These are phyloP conservation scores for Buddleja alternifolia DNA, from an alignment of 257 asterid genomes.

Conservation along the genomic window DNA sequence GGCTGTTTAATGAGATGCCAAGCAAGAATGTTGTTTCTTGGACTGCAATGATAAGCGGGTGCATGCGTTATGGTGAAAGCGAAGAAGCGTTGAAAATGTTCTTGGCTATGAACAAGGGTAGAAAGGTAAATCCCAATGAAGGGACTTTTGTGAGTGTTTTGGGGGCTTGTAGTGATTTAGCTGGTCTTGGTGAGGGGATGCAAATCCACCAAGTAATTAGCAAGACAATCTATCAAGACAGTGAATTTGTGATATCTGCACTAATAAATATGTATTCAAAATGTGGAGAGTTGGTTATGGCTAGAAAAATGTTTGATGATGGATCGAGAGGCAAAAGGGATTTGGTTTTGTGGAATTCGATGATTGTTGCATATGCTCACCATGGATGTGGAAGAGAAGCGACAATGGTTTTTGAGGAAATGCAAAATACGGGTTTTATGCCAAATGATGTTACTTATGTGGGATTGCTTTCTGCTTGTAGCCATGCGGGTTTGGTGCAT, in stretches of 20 bases:
- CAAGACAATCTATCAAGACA: conserved; percentile 55
- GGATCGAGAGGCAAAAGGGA: conserved; percentile 44
- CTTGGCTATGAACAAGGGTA: conserved; percentile 40
- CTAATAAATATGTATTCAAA: conserved; percentile 69
- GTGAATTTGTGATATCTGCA: conserved; percentile 51
- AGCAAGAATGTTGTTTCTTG: conserved; percentile 63
- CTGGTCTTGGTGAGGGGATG: conserved; percentile 54
- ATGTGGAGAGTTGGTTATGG: conserved; percentile 58
- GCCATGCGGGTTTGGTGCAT: conserved; percentile 64
- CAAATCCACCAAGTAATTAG: conserved; percentile 67
- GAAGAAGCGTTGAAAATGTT: conserved; percentile 63
- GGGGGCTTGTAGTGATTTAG: conserved; percentile 67
- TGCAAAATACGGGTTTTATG: conserved; percentile 41
- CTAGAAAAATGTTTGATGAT: conserved; percentile 52
- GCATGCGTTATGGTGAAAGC: conserved; percentile 36
- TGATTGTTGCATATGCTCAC: conserved; percentile 73
- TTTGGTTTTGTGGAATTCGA: conserved; percentile 61
- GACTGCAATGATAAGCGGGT: conserved; percentile 63
- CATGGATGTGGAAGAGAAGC: conserved; percentile 67
- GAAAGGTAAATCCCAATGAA: conserved; percentile 54
- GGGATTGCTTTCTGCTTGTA: conserved; percentile 68
- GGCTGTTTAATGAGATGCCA: conserved; percentile 54
- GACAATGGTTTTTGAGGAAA: conserved; percentile 46
- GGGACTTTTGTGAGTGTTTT: conserved; percentile 62
- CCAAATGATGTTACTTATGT: conserved; percentile 63